These are phyloP conservation scores for Sindora glabra DNA, from an alignment of 306 rosid genomes.

Conservation along the genomic window DNA sequence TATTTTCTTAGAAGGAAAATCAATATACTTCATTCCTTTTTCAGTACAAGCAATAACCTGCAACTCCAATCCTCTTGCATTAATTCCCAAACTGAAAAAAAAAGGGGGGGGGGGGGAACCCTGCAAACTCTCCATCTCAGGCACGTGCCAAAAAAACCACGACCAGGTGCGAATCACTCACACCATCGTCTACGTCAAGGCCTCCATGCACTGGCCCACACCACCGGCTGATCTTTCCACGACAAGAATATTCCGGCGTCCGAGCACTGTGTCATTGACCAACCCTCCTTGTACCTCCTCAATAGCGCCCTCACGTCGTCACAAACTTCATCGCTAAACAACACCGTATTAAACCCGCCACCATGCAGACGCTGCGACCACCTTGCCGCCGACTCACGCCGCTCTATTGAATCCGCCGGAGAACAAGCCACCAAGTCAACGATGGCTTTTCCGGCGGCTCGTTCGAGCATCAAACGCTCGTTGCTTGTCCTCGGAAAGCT, in stretches of 20 bases:
- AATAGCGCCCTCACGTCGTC: constrained; percentile 81
- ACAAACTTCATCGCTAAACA: constrained; percentile 81
- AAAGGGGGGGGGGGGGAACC: not conserved
- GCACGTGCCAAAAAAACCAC: constrained; percentile 46
- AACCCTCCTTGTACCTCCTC: constrained; percentile 86
- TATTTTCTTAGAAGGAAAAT: too few relatives aligned
- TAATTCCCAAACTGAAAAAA: too few relatives aligned
- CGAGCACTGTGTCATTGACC: constrained; percentile 67
- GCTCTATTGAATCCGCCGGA: constrained; percentile 49
- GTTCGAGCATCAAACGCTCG: constrained; percentile 69
- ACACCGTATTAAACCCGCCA: constrained; percentile 40
- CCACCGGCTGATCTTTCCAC: constrained; percentile 90
- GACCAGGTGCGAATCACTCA: constrained; percentile 54
- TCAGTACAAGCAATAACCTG: too few relatives aligned
- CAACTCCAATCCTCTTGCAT: constrained; percentile 6
- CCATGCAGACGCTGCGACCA: constrained; percentile 75
- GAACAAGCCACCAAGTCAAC: constrained; percentile 70
- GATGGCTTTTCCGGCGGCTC: constrained; percentile 71
- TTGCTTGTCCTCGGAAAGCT: constrained; percentile 64
- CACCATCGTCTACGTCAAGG: constrained; percentile 32
- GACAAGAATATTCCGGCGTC: constrained; percentile 76
- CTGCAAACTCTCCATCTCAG: too few relatives aligned
- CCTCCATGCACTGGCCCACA: constrained; percentile 96
- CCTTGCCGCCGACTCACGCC: constrained; percentile 58
- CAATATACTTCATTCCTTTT: too few relatives aligned